A percentile compares a stretch with the other conserved stretches of the same genome.
These are phyloP conservation scores for Leucosporidium scottii DNA, from an alignment of 768 basidiomycete genomes.

Conservation along the genomic window DNA sequence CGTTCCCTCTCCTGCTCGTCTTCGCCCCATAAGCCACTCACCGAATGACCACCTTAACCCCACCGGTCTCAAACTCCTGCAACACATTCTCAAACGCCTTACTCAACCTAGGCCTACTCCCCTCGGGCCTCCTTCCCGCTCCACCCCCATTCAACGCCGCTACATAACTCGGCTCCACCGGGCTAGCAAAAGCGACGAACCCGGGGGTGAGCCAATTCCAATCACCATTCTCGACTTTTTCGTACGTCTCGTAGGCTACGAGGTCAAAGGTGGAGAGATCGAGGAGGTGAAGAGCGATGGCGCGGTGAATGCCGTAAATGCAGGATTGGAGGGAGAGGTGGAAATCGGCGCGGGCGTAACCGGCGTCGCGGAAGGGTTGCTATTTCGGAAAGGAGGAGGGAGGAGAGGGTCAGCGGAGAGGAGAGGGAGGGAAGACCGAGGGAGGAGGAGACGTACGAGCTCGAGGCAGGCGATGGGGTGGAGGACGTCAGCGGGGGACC, in stretches of 20 bases:
- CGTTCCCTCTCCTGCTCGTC: not conserved
- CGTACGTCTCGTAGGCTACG: conserved; percentile 87
- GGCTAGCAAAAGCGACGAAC: conserved; percentile 47
- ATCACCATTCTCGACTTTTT: conserved; percentile 90
- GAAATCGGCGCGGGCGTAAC: conserved; percentile 84
- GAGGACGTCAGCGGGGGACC: conserved; percentile 89
- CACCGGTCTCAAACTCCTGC: conserved; percentile 80
- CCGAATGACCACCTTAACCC: conserved; percentile 74
- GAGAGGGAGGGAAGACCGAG: not conserved
- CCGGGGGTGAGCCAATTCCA: conserved; percentile 74
- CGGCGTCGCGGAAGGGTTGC: conserved; percentile 76
- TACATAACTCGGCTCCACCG: conserved; percentile 55
- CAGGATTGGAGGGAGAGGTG: conserved; percentile 86
- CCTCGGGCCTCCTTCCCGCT: not conserved
- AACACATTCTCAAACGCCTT: conserved; percentile 81
- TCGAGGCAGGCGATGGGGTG: conserved; percentile 66
- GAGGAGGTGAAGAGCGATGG: conserved; percentile 40
- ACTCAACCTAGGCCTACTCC: conserved; percentile 49
- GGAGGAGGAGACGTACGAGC: conserved; percentile 18
- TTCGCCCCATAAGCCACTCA: not conserved
- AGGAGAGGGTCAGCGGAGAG: conserved; percentile 39
- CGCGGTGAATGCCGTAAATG: conserved; percentile 80
- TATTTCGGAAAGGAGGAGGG: conserved; percentile 77
- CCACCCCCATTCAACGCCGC: conserved; percentile 1
- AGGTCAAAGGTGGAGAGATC: conserved; percentile 61